A percentile compares a stretch with the other conserved stretches of the same genome.
These are phyloP conservation scores for Puccinellia tenuiflora DNA, from an alignment of 176 grass and related monocot genomes.

Conservation along the genomic window DNA sequence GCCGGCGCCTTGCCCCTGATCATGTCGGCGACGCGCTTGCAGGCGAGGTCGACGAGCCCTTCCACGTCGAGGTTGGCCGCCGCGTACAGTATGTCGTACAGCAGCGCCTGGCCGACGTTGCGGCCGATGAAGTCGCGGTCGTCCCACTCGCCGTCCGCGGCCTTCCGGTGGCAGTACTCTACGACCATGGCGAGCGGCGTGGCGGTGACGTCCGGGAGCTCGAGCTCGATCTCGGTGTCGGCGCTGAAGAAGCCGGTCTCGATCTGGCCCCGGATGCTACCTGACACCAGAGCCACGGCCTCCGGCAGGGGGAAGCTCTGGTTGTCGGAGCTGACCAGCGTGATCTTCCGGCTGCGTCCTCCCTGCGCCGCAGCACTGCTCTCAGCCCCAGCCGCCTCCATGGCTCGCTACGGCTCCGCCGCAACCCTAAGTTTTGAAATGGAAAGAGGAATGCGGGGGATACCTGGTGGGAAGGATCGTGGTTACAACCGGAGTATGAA, in stretches of 20 bases:
- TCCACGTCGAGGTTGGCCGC: constrained; percentile 22
- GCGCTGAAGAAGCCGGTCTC: background rate
- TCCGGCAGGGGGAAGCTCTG: constrained; percentile 15
- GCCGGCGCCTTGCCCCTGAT: background rate
- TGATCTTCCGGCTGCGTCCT: background rate
- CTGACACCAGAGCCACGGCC: constrained; percentile 15
- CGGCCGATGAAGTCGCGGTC: background rate
- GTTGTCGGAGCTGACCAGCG: constrained; percentile 8
- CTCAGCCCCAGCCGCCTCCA: background rate
- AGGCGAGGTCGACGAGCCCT: constrained; percentile 19
- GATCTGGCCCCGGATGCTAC: constrained; percentile 21
- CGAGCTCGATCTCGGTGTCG: background rate
- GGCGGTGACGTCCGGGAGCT: background rate
- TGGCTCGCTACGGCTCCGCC: background rate
- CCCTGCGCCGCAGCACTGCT: background rate
- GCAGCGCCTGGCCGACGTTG: constrained; percentile 28
- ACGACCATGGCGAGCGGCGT: constrained; percentile 19
- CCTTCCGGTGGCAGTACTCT: constrained; percentile 30
- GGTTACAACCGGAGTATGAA: background rate
- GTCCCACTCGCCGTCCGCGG: background rate
- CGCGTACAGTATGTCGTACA: constrained; percentile 26
- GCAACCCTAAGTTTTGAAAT: background rate
- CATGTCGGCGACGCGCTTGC: constrained; percentile 17
- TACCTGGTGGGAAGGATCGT: background rate
- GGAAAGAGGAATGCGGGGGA: background rate